A percentile compares a stretch with the other conserved stretches of the same genome.
Evolutionary conservation across 2,329 filamentous ascomycete species (phyloP).

Genomic region (Dothiorella sarmentorum): DNA sequence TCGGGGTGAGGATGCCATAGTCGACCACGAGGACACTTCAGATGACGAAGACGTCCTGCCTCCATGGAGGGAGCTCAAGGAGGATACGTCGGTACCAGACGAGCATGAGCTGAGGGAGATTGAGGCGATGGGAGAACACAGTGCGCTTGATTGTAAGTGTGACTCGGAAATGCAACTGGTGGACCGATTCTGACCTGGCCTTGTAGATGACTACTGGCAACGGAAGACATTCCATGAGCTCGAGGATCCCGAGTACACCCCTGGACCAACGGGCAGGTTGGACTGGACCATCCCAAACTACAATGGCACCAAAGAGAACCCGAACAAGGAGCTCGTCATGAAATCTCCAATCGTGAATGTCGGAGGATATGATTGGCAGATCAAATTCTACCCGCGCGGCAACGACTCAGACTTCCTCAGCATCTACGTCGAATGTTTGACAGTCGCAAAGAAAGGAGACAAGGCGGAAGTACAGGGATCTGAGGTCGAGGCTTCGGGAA

Average conservation of each 20-base stretch:
- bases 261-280: slow-evolving; percentile 53
- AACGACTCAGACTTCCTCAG: slow-evolving; percentile 58
- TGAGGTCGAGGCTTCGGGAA: slow-evolving; percentile 19
- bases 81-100: slow-evolving; percentile 55
- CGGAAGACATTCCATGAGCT: slow-evolving; percentile 53
- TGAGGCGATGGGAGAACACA: slow-evolving; percentile 48
- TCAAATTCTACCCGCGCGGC: slow-evolving; percentile 63
- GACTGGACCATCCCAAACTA: slow-evolving; percentile 58
- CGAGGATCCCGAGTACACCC: slow-evolving; percentile 56
- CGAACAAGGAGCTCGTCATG: slow-evolving; percentile 58
- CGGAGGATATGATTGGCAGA: slow-evolving; percentile 61
- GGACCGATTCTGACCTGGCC: neutral
- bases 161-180: neutral
- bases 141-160: slow-evolving; percentile 52
- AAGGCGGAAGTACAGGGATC: slow-evolving; percentile 20
- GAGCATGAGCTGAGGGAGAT: slow-evolving; percentile 59
- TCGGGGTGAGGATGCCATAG: neutral
- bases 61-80: slow-evolving; percentile 53
- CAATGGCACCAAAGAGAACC: slow-evolving; percentile 58
- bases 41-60: slow-evolving; percentile 35
- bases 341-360: slow-evolving; percentile 54
- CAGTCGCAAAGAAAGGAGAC: slow-evolving; percentile 32
- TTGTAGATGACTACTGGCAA: slow-evolving; percentile 55
- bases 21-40: slow-evolving; percentile 26
- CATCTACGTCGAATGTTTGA: slow-evolving; percentile 61